Evolutionary conservation across 345 rosid species (phyloP).

Genomic region (Eutrema yunnanense): DNA sequence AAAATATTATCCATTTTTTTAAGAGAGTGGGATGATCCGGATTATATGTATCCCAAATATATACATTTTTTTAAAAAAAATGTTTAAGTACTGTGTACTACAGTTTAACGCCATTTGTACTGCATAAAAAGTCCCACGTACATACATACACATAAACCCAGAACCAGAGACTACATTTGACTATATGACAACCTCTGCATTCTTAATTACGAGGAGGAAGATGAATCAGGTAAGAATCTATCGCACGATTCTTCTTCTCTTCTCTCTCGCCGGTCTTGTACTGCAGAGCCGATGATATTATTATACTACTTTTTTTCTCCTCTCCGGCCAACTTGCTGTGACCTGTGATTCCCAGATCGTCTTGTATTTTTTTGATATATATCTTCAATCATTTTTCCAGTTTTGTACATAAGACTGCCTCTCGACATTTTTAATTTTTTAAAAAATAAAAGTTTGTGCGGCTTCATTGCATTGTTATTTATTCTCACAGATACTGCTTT

Average conservation of each 20-base stretch:
- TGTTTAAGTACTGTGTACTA: conserved; percentile 24
- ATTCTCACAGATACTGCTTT: neutral
- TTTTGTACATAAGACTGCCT: neutral
- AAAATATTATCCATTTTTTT: neutral
- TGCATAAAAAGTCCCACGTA: conserved; percentile 5
- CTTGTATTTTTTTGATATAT: neutral
- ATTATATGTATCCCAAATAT: neutral
- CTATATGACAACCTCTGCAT: neutral
- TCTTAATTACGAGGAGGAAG: neutral
- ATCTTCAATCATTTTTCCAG: conserved; percentile 7
- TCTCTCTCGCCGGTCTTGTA: neutral
- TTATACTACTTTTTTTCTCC: neutral
- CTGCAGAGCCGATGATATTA: neutral
- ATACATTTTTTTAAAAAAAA: neutral
- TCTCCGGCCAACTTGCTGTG: neutral
- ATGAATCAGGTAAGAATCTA: conserved; percentile 3
- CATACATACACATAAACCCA: neutral
- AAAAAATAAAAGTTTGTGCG: neutral
- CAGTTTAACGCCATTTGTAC: conserved; percentile 28
- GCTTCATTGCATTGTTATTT: conserved; percentile 6
- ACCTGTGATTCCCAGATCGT: neutral
- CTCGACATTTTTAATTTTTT: neutral
- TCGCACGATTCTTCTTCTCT: neutral
- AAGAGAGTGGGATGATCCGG: neutral
- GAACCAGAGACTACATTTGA: neutral